Evolutionary conservation across 805 yeast species (phyloP).

Genomic region (Yarrowia sp.): DNA sequence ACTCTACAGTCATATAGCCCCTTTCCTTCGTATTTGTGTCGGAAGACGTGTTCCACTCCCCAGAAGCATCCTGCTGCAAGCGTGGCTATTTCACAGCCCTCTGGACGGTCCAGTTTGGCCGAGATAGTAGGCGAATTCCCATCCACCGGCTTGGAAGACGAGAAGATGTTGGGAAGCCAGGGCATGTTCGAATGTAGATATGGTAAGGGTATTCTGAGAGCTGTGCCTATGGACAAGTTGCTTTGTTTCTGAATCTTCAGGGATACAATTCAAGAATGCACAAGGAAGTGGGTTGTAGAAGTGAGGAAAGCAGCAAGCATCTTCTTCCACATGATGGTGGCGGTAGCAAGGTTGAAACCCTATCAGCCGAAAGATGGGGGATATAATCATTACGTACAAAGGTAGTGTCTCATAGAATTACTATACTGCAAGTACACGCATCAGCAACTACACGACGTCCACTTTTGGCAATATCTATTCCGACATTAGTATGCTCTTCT

Average conservation of each 20-base stretch:
- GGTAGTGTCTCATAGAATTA: not conserved
- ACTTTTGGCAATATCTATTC: not conserved
- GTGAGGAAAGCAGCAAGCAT: not conserved
- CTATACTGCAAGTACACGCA: not conserved
- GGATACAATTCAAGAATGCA: too few relatives aligned
- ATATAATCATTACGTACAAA: not conserved
- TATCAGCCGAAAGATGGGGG: not conserved
- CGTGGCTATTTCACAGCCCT: slow-evolving; percentile 55
- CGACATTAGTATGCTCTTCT: slow-evolving; percentile 7
- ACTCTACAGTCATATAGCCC: slow-evolving; percentile 76
- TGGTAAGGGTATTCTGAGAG: too few relatives aligned
- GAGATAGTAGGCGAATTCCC: slow-evolving; percentile 28
- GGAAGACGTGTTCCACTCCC: slow-evolving; percentile 72
- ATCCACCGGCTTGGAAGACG: slow-evolving; percentile 7
- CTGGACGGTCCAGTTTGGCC: slow-evolving; percentile 39
- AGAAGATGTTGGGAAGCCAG: not conserved
- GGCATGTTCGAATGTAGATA: too few relatives aligned
- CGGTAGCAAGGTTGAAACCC: slow-evolving; percentile 7
- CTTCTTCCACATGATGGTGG: not conserved
- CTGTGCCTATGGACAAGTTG: too few relatives aligned
- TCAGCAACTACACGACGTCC: not conserved
- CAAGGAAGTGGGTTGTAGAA: not conserved
- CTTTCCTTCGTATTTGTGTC: slow-evolving; percentile 59
- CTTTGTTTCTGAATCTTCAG: too few relatives aligned
- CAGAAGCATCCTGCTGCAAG: slow-evolving; percentile 57